Base-by-base conservation (phyloP, 108 stramenopile species). In the Chaetoceros tenuissimus region DNA sequence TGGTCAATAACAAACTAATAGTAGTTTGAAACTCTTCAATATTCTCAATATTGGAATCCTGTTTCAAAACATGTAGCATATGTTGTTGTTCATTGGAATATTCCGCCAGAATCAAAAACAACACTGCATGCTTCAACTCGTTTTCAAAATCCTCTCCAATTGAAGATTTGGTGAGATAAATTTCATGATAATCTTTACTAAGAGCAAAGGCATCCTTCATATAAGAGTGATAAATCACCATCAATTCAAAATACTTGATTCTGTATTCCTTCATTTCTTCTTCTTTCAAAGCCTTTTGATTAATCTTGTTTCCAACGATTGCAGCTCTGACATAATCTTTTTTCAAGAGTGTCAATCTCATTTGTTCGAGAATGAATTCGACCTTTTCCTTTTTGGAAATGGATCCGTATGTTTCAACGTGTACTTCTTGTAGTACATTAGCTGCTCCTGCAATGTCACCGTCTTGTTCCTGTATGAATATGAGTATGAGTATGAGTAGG, bases 361-460 rank as follows among this genome's bases (percentile, higher is more conserved):
- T 91, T 76, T 99, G 98, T 73, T 99, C 96, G 29, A 98, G 79
- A 60, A 99, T 96, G 73, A 94, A 99, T 60, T 99, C 97, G 3
- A 96, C 83, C 78, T 99, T 99, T 74, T 99, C 97, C 28, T 87
- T 71, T 72, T 94, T 97, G 51, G 85, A 87, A 28, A 99, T 71
- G 17, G 90, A 81, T 27, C 96, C 99, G 63, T 97, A 97, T 3
- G 99, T 99, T 79, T 99, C 99, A 1, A 98, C 99, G 55, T 97
- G 94, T 28, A 97, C 97, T 64, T 98, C 97, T 63, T 98, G 97
- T 53, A 99, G 71, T 10, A 94, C 79, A 34, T 87, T 80, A 19
- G 92, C 89, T 1, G 99, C 97, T 7, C 53, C 77, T 45, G 73
- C 74, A 40, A 97, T 69, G 50, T 93, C 78, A 8, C 95, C 96